A percentile compares a stretch with the other conserved stretches of the same genome.
Evolutionary conservation across 768 basidiomycete species (phyloP).

Genomic region (Psilocybe tampanensis): DNA sequence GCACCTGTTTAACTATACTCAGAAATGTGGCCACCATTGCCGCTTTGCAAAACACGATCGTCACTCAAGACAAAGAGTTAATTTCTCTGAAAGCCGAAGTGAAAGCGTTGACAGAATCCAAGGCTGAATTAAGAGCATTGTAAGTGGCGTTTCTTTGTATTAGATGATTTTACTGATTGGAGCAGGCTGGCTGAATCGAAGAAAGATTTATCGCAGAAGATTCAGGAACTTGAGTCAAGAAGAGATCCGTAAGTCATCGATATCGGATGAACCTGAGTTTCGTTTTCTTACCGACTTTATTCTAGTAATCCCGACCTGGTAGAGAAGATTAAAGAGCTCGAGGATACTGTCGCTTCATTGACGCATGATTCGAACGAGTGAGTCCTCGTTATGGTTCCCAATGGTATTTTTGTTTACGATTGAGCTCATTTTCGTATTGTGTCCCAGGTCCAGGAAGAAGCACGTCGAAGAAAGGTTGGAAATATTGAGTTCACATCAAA

Average conservation of each 20-base stretch:
- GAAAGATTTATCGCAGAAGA: slow-evolving; percentile 12
- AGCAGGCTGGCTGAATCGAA: slow-evolving; percentile 27
- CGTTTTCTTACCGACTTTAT: background rate
- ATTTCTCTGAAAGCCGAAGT: slow-evolving; percentile 20
- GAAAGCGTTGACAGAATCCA: slow-evolving; percentile 26
- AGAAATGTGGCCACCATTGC: slow-evolving; percentile 25
- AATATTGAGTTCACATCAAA: background rate
- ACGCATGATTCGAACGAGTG: slow-evolving; percentile 10
- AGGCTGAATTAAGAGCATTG: slow-evolving; percentile 28
- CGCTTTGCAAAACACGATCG: slow-evolving; percentile 25
- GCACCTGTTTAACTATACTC: background rate
- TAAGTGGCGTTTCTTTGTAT: slow-evolving; percentile 5
- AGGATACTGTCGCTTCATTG: slow-evolving; percentile 4
- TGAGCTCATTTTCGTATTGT: background rate
- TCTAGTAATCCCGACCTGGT: slow-evolving; percentile 14
- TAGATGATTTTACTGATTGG: background rate
- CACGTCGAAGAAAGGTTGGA: no score
- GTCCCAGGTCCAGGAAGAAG: slow-evolving; percentile 7
- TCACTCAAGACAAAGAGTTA: slow-evolving; percentile 28
- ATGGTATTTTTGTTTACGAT: background rate
- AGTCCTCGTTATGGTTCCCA: background rate
- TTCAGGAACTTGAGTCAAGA: slow-evolving; percentile 8
- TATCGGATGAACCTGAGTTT: background rate
- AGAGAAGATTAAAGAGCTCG: slow-evolving; percentile 4
- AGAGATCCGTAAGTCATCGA: slow-evolving; percentile 3